phyloP scores from a whole-genome alignment of 2,329 filamentous ascomycete genomes.

The Trichophyton benhamiae region DNA sequence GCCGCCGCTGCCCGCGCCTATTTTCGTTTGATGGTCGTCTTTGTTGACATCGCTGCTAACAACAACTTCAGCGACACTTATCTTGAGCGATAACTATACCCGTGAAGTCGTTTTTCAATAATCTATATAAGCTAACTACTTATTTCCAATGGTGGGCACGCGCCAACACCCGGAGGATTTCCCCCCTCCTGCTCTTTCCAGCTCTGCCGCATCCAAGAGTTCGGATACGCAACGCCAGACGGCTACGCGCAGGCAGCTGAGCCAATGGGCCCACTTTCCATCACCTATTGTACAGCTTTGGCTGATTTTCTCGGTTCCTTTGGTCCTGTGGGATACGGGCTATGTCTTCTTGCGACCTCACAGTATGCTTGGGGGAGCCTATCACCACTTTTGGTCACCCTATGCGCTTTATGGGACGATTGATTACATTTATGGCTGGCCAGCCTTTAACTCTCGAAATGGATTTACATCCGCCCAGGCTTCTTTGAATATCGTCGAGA shows the following conservation, averaged over 20 bases:
- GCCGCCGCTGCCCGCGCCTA: too few relatives aligned
- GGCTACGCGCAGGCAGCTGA: constrained; percentile 7
- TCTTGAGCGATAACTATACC: too few relatives aligned
- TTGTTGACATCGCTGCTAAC: too few relatives aligned
- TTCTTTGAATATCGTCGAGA: constrained; percentile 56
- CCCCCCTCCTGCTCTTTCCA: constrained; percentile 24
- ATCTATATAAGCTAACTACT: too few relatives aligned
- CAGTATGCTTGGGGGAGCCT: constrained; percentile 64
- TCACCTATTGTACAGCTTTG: constrained; percentile 52
- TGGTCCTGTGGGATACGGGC: constrained; percentile 68
- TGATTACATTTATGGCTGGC: constrained; percentile 71
- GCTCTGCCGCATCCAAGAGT: constrained; percentile 15
- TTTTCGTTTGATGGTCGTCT: too few relatives aligned
- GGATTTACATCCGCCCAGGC: constrained; percentile 72
- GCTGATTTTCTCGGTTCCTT: constrained; percentile 61
- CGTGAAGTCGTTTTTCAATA: too few relatives aligned
- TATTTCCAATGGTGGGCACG: constrained; percentile 41
- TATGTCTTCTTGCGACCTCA: constrained; percentile 72
- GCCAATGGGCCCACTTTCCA: constrained; percentile 46
- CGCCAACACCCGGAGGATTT: constrained; percentile 43
- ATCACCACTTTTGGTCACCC: constrained; percentile 60
- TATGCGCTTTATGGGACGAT: constrained; percentile 71
- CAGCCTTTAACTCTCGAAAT: constrained; percentile 52
- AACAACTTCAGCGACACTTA: too few relatives aligned
- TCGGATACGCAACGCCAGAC: constrained; percentile 19